Conservation (phyloP, 1,139 yeast species). For the Debaryomyces coudertii region DNA sequence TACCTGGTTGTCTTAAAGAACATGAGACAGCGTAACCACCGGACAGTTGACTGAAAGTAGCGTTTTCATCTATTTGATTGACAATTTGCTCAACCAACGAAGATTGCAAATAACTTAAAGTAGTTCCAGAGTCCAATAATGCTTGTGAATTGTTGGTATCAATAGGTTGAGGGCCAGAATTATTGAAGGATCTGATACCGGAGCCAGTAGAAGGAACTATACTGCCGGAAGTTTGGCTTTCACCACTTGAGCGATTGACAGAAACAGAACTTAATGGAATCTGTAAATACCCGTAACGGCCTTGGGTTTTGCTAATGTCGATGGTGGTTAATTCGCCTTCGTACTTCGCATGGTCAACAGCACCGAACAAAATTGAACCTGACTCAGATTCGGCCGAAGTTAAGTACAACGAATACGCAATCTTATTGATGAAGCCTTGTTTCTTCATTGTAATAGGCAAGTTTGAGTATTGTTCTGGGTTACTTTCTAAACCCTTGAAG, state of each 20-base stretch:
- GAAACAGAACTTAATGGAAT: constrained; percentile 25
- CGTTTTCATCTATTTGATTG: constrained; percentile 20
- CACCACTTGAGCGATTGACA: constrained; percentile 8
- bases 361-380: constrained; percentile 61
- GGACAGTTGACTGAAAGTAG: constrained; percentile 27
- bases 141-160: constrained; percentile 25
- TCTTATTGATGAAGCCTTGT: constrained; percentile 51
- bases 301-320: constrained; percentile 23
- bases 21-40: constrained; percentile 32
- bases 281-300: constrained; percentile 22
- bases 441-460: constrained; percentile 58
- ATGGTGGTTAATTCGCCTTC: constrained; percentile 40
- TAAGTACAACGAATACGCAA: constrained; percentile 58
- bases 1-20: constrained; percentile 27
- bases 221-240: constrained; percentile 10
- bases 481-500: constrained; percentile 25
- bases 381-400: constrained; percentile 39
- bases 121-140: constrained; percentile 46
- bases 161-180: constrained; percentile 13
- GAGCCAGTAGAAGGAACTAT: constrained; percentile 12
- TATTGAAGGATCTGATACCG: constrained; percentile 13
- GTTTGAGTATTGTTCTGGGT: constrained; percentile 46
- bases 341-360: constrained; percentile 56
- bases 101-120: constrained; percentile 32
- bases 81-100: neutral